Evolutionary conservation across 2,329 filamentous ascomycete genomes (phyloP).

Genomic region (Hawksworthiomyces lignivorus): DNA sequence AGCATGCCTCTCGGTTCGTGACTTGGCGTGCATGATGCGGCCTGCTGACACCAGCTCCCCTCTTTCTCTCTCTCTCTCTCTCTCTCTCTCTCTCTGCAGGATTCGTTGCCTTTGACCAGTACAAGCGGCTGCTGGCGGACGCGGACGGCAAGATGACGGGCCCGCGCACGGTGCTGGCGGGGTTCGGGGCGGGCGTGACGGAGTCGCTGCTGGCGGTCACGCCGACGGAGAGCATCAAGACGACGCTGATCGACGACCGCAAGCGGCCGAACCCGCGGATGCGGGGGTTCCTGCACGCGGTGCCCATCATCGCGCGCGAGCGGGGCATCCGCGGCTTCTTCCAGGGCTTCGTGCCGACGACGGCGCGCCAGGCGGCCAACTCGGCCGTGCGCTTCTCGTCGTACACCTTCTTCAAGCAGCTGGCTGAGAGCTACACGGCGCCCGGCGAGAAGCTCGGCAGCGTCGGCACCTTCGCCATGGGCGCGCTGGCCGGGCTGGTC

Average conservation of each 20-base stretch:
- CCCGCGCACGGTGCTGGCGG: conserved; percentile 82
- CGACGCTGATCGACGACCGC: conserved; percentile 93
- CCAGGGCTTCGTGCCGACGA: conserved; percentile 93
- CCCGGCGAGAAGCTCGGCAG: conserved; percentile 92
- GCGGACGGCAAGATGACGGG: conserved; percentile 82
- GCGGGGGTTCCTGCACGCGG: conserved; percentile 86
- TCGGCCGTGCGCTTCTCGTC: conserved; percentile 84
- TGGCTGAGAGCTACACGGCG: conserved; percentile 84
- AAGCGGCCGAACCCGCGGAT: conserved; percentile 80
- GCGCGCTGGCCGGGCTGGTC: conserved; percentile 79
- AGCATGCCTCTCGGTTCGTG: too few relatives aligned
- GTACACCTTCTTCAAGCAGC: conserved; percentile 84
- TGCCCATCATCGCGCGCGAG: conserved; percentile 78
- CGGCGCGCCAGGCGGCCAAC: conserved; percentile 89
- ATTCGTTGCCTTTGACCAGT: conserved; percentile 94
- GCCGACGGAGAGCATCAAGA: conserved; percentile 97
- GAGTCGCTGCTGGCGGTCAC: conserved; percentile 92
- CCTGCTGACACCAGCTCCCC: too few relatives aligned
- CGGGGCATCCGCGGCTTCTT: conserved; percentile 89
- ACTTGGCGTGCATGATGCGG: too few relatives aligned
- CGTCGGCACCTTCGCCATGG: conserved; percentile 82
- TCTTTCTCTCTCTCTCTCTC: too few relatives aligned
- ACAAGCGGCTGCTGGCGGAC: conserved; percentile 76
- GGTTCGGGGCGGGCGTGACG: conserved; percentile 89
- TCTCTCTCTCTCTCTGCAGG: conserved; percentile 33